Conservation (phyloP, 1,284 basidiomycete genomes). For the Puccinia triticina region DNA sequence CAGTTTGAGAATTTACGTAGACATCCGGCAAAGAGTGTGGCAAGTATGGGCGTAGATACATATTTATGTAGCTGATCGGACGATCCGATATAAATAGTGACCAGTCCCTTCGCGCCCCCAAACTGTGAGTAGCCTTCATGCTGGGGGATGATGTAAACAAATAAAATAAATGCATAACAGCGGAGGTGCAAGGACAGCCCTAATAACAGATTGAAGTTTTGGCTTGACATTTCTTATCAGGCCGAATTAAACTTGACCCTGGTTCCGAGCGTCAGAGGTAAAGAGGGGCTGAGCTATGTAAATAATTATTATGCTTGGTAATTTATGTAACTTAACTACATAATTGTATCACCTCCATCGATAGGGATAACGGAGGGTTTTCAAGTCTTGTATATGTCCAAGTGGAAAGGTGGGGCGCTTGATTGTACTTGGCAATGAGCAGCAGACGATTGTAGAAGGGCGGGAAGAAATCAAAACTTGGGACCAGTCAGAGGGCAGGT, state of each 20-base stretch:
- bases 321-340: too few species aligned
- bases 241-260: neutral
- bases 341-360: neutral
- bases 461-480: neutral
- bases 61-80: neutral
- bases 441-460: neutral
- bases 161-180: too few species aligned
- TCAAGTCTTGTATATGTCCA: neutral
- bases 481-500: conserved; percentile 6
- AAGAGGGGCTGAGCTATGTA: neutral
- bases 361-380: neutral
- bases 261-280: neutral
- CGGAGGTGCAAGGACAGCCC: neutral
- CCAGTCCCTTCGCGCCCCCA: neutral
- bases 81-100: neutral
- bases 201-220: neutral
- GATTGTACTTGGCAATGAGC: neutral
- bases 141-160: neutral
- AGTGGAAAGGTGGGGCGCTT: neutral
- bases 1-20: neutral
- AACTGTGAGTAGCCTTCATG: neutral
- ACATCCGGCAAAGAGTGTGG: neutral
- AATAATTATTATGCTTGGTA: too few species aligned
- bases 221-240: neutral
- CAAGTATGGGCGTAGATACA: neutral